Percentiles rank a stretch among this genome's conserved stretches.
Conservation (phyloP, 176 grass and related monocot genomes). For the Triticum timopheevii region DNA sequence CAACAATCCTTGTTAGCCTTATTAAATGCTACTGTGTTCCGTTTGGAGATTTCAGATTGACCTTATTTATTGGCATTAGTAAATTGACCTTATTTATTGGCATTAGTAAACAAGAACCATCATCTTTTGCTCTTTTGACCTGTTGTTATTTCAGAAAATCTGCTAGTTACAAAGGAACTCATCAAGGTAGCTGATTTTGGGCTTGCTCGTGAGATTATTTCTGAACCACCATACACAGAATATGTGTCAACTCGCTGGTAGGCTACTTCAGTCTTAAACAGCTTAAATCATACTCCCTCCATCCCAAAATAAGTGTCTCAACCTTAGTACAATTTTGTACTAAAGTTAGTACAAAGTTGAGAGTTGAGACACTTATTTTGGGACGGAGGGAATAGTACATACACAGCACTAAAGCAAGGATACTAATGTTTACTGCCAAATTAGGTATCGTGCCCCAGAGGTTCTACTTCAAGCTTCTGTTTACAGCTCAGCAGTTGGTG, state of each 20-base stretch:
- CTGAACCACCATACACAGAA: constrained; percentile 95
- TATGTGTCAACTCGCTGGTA: constrained; percentile 99
- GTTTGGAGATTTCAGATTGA: neutral
- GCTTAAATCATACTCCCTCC: neutral
- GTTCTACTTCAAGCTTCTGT: constrained; percentile 87
- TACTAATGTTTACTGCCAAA: constrained; percentile 28
- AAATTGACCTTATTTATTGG: neutral
- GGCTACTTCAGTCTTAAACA: constrained; percentile 3
- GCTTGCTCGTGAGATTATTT: constrained; percentile 89
- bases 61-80: neutral
- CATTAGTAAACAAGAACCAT: neutral
- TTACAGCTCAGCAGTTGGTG: constrained; percentile 95
- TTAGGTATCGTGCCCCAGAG: constrained; percentile 97
- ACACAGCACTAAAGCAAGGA: neutral
- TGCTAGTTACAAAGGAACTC: constrained; percentile 78
- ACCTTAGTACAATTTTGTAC: no score
- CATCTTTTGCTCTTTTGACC: constrained; percentile 13
- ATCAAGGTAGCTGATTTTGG: constrained; percentile 99
- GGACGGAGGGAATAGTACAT: no score
- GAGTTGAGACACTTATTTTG: no score
- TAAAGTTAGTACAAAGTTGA: no score
- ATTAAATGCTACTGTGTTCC: constrained; percentile 5
- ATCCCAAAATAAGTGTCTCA: no score
- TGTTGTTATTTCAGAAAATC: constrained; percentile 76
- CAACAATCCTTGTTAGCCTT: neutral